Conservation (phyloP, 2,329 filamentous ascomycete species). For the Aspergillus sp. region DNA sequence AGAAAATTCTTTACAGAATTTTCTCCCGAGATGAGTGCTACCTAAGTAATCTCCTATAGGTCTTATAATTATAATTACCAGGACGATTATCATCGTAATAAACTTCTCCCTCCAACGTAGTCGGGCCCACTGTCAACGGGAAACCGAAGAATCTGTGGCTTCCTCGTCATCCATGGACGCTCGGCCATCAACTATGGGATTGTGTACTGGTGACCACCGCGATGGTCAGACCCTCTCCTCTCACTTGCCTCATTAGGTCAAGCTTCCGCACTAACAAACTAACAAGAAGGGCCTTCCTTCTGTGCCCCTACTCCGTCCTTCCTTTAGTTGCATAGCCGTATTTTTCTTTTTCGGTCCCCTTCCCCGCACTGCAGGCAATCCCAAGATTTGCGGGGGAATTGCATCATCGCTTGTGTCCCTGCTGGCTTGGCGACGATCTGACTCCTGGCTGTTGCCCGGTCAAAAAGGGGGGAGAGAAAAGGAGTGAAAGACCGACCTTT, state of each 20-base stretch:
- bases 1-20: slow-evolving; percentile 7
- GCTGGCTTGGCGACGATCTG: background rate
- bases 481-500: background rate
- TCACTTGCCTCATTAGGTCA: background rate
- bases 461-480: background rate
- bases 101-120: too few relatives aligned
- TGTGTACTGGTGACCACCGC: background rate
- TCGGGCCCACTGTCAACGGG: too few relatives aligned
- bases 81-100: too few relatives aligned
- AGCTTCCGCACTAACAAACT: background rate
- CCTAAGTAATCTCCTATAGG: background rate
- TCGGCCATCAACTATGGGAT: background rate
- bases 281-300: background rate
- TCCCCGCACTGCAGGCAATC: slow-evolving; percentile 28
- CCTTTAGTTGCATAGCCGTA: background rate
- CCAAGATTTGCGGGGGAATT: slow-evolving; percentile 19
- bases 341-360: background rate
- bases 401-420: slow-evolving; percentile 11
- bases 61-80: too few relatives aligned
- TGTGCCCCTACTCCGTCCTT: background rate
- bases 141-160: too few relatives aligned
- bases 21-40: background rate
- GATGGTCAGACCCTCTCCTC: background rate
- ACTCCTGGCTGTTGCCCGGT: background rate
- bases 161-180: background rate